Base-by-base conservation (phyloP, 2,329 filamentous ascomycete species). In the Claviceps arundinis region DNA sequence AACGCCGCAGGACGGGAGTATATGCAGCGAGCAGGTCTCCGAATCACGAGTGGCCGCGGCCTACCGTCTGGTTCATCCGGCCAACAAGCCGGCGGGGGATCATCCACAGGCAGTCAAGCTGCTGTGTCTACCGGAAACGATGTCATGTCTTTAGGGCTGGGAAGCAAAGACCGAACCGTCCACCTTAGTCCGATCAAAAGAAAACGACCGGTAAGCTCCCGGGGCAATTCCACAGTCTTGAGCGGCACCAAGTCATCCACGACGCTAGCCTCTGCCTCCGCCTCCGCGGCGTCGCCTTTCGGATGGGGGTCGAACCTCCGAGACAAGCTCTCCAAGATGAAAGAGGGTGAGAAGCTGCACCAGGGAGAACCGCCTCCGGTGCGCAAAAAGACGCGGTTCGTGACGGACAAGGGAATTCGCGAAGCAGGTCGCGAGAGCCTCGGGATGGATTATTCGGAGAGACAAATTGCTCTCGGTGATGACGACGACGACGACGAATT, bases 381-480 rank as follows among this genome's bases (percentile, higher is more conserved):
- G 37, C 73, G 78, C 58, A 84, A 88, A 68, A 88, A 87, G 73
- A 89, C 85, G 50, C 74, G 85, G n/a, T 89, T 90, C 62, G 77
- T 89, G 42, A 88, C 86, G 26, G 81, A 82, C 43, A 87, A 84
- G 64, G 86, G 86, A 0, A 89, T 90, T 56, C 78, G 81, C 51
- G 85, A 88, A 66, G 85, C 86, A 4, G 86, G 86, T 1, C 73
- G 85, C 54, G 86, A 89, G 61, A 89, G 85, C 61, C 63, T 89
- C 2, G 81, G 82, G 9, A 71, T 66, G n/a, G 76, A 78, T 50
- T 65, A 71, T 54, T 51, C 56, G 40, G 62, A 62, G 48, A 58
- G 66, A 51, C 65, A 63, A 60, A 61, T 70, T 37, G 58, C 59
- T 50, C 59, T 72, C 45, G 65, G 67, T 48, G 63, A 72, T 51